Evolutionary conservation across 768 basidiomycete species (phyloP).

Genomic region (Sutorius australiensis): DNA sequence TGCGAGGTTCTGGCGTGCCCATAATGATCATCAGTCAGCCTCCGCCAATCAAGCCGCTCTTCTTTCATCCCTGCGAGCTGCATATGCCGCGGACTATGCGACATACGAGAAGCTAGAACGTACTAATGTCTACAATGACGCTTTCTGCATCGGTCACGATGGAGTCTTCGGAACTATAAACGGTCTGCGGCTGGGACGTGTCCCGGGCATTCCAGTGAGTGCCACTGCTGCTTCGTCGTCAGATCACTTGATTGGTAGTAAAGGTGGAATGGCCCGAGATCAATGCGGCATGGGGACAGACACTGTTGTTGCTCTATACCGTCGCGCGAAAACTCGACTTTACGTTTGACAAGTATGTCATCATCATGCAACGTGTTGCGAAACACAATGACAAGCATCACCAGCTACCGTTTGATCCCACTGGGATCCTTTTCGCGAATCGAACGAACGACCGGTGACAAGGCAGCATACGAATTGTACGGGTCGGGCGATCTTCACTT

Average conservation of each 20-base stretch:
- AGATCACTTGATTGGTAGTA: slow-evolving; percentile 8
- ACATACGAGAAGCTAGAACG: slow-evolving; percentile 82
- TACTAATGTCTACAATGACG: slow-evolving; percentile 94
- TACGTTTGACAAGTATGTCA: slow-evolving; percentile 73
- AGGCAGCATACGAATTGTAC: slow-evolving; percentile 85
- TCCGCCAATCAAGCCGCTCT: slow-evolving; percentile 66
- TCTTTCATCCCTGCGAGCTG: slow-evolving; percentile 67
- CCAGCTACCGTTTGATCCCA: slow-evolving; percentile 84
- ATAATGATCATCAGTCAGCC: slow-evolving; percentile 68
- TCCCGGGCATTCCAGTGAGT: slow-evolving; percentile 76
- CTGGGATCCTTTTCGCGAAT: slow-evolving; percentile 95
- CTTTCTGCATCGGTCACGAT: slow-evolving; percentile 93
- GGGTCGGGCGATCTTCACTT: slow-evolving; percentile 92
- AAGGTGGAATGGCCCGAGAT: slow-evolving; percentile 98
- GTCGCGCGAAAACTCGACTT: slow-evolving; percentile 90
- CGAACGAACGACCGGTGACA: slow-evolving; percentile 77
- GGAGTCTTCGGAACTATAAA: slow-evolving; percentile 98
- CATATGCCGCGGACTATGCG: slow-evolving; percentile 72
- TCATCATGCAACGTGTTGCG: not conserved
- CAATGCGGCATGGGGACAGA: slow-evolving; percentile 98
- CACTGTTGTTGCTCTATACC: slow-evolving; percentile 85
- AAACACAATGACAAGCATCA: slow-evolving; percentile 8
- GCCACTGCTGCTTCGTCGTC: not conserved
- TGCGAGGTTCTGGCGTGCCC: slow-evolving; percentile 73
- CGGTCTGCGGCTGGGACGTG: slow-evolving; percentile 84